Percentiles rank a stretch among this genome's conserved stretches.
Evolutionary conservation across 176 grass and related monocot genomes (phyloP).

Genomic region (Puya raimondii): DNA sequence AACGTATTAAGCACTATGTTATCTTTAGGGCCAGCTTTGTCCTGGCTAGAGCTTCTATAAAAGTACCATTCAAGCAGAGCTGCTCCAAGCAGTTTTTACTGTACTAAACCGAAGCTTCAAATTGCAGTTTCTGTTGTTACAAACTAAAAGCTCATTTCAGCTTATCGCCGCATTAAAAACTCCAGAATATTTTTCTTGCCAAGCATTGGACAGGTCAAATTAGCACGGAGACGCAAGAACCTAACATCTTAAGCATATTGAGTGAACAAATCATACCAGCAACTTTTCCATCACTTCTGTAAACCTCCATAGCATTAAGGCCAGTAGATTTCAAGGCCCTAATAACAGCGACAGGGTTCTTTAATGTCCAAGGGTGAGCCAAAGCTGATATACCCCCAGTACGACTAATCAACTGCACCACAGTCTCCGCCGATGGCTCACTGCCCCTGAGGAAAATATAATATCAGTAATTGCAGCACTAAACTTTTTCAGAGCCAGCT

Average conservation of each 20-base stretch:
- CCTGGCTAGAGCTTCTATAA: too few species aligned
- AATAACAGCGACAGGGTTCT: constrained; percentile 56
- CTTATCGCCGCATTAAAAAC: too few species aligned
- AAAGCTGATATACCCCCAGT: constrained; percentile 83
- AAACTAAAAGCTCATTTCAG: too few species aligned
- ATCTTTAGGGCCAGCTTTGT: too few species aligned
- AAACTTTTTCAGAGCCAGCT: not conserved
- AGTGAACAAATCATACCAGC: constrained; percentile 37
- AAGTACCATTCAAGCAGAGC: too few species aligned
- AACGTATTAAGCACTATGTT: not conserved
- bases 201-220: constrained; percentile 12
- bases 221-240: constrained; percentile 8
- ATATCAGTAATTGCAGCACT: not conserved
- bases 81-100: too few species aligned
- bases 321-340: constrained; percentile 61
- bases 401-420: constrained; percentile 67
- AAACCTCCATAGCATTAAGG: constrained; percentile 91
- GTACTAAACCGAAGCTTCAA: too few species aligned
- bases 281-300: constrained; percentile 87
- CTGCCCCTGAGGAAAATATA: constrained; percentile 50
- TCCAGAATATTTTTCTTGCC: not conserved
- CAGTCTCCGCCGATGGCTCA: constrained; percentile 69
- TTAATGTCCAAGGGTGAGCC: constrained; percentile 90
- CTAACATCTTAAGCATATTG: constrained; percentile 4
- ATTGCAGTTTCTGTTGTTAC: too few species aligned